Percentiles rank a stretch among this genome's conserved stretches.
Conservation (phyloP, 2,329 filamentous ascomycete genomes). For the Fusarium hostae region DNA sequence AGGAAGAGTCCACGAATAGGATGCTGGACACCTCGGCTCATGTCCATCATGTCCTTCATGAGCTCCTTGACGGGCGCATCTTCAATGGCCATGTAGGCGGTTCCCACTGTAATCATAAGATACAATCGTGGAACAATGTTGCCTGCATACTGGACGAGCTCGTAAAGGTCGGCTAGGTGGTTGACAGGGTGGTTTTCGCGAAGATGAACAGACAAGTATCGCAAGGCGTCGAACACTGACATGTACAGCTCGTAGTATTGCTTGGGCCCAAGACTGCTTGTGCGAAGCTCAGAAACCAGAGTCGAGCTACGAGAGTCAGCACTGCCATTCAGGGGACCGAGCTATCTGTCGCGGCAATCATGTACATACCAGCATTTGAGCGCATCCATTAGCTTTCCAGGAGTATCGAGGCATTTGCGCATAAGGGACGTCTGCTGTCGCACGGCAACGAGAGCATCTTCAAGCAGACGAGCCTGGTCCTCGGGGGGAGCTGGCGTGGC, state of each 20-base stretch:
- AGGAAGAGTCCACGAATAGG: conserved; percentile 94
- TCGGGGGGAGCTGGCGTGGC: conserved; percentile 73
- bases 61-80: conserved; percentile 99
- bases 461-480: conserved; percentile 90
- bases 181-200: conserved; percentile 98
- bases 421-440: conserved; percentile 97
- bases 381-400: conserved; percentile 99
- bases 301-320: conserved; percentile 75
- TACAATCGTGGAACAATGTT: conserved; percentile 97
- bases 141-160: conserved; percentile 96
- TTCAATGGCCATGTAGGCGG: conserved; percentile 98
- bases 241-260: conserved; percentile 99
- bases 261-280: conserved; percentile 96
- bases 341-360: background rate
- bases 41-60: conserved; percentile 99
- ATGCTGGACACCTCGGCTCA: conserved; percentile 98
- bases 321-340: conserved; percentile 21
- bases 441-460: conserved; percentile 96
- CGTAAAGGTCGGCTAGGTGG: conserved; percentile 97
- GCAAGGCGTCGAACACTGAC: conserved; percentile 97
- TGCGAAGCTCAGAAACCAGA: conserved; percentile 96
- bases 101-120: conserved; percentile 99
- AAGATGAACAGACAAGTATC: conserved; percentile 94
- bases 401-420: conserved; percentile 97
- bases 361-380: conserved; percentile 94